phyloP scores from a whole-genome alignment of 345 rosid genomes.

The Gynandropsis gynandra region DNA sequence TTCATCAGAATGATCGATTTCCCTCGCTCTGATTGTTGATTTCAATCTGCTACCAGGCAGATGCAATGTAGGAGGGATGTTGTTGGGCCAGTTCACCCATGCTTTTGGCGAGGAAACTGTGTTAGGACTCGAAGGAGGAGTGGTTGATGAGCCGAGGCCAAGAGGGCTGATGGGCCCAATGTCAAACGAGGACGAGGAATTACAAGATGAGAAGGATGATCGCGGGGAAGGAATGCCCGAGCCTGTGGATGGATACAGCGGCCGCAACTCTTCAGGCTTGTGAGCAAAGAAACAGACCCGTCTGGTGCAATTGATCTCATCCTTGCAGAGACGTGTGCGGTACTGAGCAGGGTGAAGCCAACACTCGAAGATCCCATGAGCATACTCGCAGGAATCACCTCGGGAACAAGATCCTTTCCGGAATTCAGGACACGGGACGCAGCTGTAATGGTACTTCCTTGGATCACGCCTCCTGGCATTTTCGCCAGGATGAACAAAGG shows the following conservation, averaged over 20 bases:
- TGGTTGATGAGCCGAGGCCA: conserved; percentile 55
- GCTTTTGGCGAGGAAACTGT: conserved; percentile 48
- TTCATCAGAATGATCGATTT: conserved; percentile 55
- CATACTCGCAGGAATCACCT: conserved; percentile 82
- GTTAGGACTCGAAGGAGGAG: conserved; percentile 64
- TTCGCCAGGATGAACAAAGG: conserved; percentile 95
- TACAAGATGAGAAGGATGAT: conserved; percentile 42
- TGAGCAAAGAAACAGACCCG: conserved; percentile 98
- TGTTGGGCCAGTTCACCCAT: conserved; percentile 48
- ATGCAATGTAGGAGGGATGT: conserved; percentile 55
- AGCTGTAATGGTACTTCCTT: conserved; percentile 76
- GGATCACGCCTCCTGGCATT: conserved; percentile 95
- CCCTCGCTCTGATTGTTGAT: conserved; percentile 51
- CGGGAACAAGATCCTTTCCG: conserved; percentile 81
- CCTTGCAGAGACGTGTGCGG: conserved; percentile 81
- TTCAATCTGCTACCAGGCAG: conserved; percentile 79
- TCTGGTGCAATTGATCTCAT: conserved; percentile 61
- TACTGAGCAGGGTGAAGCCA: conserved; percentile 99
- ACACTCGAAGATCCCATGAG: conserved; percentile 88
- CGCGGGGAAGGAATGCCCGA: conserved; percentile 80
- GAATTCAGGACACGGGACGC: conserved; percentile 94
- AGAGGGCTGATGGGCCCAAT: conserved; percentile 54
- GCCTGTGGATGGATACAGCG: conserved; percentile 76
- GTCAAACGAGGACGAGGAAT: conserved; percentile 41
- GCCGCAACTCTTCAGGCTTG: conserved; percentile 76